Conservation (phyloP, 495 filamentous ascomycete genomes). For the Talaromyces liani region DNA sequence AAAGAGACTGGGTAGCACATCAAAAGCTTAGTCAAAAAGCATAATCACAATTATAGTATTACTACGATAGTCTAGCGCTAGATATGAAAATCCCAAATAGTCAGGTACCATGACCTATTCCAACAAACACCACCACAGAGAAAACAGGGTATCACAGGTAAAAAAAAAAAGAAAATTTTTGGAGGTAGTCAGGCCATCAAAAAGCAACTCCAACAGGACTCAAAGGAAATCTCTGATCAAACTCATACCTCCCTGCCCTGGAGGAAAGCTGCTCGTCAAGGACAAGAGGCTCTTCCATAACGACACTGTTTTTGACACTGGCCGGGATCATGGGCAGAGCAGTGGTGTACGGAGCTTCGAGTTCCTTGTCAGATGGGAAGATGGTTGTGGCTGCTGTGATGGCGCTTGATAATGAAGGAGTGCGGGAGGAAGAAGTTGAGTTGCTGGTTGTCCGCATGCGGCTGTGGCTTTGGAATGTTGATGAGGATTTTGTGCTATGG, state of each 20-base stretch:
- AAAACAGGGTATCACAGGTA: not conserved
- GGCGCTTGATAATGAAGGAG: slow-evolving; percentile 23
- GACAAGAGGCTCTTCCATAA: slow-evolving; percentile 6
- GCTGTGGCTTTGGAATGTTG: slow-evolving; percentile 13
- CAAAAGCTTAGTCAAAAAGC: not conserved
- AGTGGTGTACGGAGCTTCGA: not conserved
- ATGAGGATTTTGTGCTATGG: slow-evolving; percentile 5
- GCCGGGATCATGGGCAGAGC: slow-evolving; percentile 6
- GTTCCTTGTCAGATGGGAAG: slow-evolving; percentile 18
- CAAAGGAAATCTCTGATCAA: slow-evolving; percentile 17
- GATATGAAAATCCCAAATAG: not conserved
- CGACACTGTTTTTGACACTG: slow-evolving; percentile 7
- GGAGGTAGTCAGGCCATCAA: slow-evolving; percentile 9
- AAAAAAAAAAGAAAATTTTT: not conserved
- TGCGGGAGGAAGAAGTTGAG: slow-evolving; percentile 27
- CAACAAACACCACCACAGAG: not conserved
- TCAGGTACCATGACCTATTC: not conserved
- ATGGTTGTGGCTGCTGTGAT: slow-evolving; percentile 20
- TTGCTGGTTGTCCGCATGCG: slow-evolving; percentile 35
- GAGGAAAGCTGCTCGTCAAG: slow-evolving; percentile 16
- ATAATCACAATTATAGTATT: slow-evolving; percentile 3
- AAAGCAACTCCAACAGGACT: slow-evolving; percentile 32
- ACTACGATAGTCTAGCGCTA: not conserved
- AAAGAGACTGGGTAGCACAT: not conserved
- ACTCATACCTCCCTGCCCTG: slow-evolving; percentile 12